These are phyloP conservation scores for Phytophthora sojae DNA, from an alignment of 352 stramenopile species.

Conservation along the genomic window DNA sequence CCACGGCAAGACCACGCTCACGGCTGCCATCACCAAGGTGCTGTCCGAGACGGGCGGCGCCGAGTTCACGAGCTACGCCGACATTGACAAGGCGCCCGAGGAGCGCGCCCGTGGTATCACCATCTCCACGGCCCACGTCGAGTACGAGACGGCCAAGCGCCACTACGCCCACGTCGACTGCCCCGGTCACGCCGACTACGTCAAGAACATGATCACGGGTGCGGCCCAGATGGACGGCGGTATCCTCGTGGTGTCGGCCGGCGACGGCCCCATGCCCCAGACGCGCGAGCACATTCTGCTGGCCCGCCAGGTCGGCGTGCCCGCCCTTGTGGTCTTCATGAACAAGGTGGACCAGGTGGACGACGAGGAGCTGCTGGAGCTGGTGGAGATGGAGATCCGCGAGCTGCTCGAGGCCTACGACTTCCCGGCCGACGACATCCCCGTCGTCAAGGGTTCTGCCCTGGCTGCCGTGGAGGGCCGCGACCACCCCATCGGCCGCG, in stretches of 20 bases:
- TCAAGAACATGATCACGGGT: constrained; percentile 99
- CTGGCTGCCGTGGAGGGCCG: constrained; percentile 92
- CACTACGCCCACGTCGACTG: constrained; percentile 95
- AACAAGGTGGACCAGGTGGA: constrained; percentile 92
- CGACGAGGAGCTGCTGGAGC: constrained; percentile 44
- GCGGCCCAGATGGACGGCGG: constrained; percentile 96
- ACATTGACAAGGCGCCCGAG: constrained; percentile 98
- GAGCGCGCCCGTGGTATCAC: constrained; percentile 44
- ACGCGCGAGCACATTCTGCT: constrained; percentile 98
- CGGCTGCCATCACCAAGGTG: constrained; percentile 95
- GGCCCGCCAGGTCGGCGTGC: constrained; percentile 92
- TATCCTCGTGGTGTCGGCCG: constrained; percentile 92
- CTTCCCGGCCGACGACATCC: constrained; percentile 96
- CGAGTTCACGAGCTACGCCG: constrained; percentile 89
- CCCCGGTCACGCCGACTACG: constrained; percentile 84
- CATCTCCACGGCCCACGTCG: constrained; percentile 40
- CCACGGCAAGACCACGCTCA: constrained; percentile 97
- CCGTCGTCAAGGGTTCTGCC: constrained; percentile 94
- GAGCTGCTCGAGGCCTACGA: constrained; percentile 93
- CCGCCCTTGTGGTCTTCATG: constrained; percentile 95
- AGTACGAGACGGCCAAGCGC: constrained; percentile 39
- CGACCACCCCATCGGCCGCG: constrained; percentile 84
- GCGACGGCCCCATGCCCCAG: constrained; percentile 81
- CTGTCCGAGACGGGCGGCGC: constrained; percentile 79
- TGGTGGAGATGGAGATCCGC: constrained; percentile 50